Evolutionary conservation across 139 green algal species (phyloP), one percentile per base, ranked within the genome.

Genomic region (Raphidocelis subcapitata): DNA sequence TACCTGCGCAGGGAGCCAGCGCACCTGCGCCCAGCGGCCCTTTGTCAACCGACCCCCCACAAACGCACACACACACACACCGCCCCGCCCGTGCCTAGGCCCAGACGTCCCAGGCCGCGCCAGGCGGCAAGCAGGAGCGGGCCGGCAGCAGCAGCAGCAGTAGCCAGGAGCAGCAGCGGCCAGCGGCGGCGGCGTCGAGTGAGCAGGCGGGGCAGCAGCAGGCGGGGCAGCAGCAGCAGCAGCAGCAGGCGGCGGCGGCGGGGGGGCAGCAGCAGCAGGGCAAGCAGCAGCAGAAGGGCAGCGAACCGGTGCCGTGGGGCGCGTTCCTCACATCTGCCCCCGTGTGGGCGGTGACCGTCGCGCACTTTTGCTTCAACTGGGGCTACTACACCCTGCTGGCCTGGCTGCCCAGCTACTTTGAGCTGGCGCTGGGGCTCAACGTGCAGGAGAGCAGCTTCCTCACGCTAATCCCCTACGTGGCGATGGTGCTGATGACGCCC

Each of bases 361-460:
- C 92, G 2, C 96, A 99, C 87, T 99, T 99, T 69, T 98, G 93
- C 86, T 96, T 93, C 87, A 98, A 99, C 83, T 99, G 94, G 92
- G 86, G 88, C 51, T 96, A 98, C 79, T 98, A 98, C 84, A 95
- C 89, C 2, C 86, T 99, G 49, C 84, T 98, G 55, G 89, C 96
- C 1, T 99, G 96, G 96, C 88, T 99, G 79, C 96, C 96, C 14
- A 92, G 84, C 5, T 99, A 97, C 85, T 99, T 98, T 82, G 94
- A 96, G 60, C 86, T 98, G 52, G 84, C 87, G 0, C 81, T 99
- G 37, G 90, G 91, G 3, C 84, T 98, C 31, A 91, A 94, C 54
- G 88, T 97, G 59, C 85, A 94, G 69, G 86, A 84, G 54, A 57
- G 29, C 62, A 67, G 51, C 54, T 72, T 78, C 63, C 56, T 78